Conservation (phyloP, 192 early-diverging fungal genomes). For the Dissophora ornata region DNA sequence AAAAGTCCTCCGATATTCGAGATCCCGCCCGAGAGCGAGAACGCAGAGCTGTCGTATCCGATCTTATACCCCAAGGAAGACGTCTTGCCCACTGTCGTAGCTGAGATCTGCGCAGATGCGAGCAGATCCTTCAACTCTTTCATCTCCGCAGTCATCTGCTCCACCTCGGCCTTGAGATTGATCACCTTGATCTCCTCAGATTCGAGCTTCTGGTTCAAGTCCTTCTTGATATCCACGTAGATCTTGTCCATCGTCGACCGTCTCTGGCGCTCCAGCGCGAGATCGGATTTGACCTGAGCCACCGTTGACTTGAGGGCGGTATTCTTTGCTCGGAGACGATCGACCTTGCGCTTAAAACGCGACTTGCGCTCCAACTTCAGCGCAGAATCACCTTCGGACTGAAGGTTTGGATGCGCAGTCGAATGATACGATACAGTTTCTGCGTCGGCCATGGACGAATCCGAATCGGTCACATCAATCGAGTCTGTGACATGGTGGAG, state of each 20-base stretch:
- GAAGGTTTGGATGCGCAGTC: not conserved
- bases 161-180: constrained; percentile 26
- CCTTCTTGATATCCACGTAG: constrained; percentile 27
- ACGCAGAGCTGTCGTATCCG: constrained; percentile 28
- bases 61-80: constrained; percentile 10
- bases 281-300: constrained; percentile 24
- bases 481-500: constrained; percentile 3
- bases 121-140: constrained; percentile 28
- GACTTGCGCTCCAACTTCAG: constrained; percentile 23
- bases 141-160: constrained; percentile 22
- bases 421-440: not conserved
- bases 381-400: not conserved
- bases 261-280: constrained; percentile 33
- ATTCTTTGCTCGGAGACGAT: constrained; percentile 36
- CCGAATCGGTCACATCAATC: constrained; percentile 11
- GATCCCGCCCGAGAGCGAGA: constrained; percentile 32
- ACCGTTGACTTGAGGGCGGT: constrained; percentile 17
- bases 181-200: constrained; percentile 21
- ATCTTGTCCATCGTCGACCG: constrained; percentile 33
- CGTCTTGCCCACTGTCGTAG: not conserved
- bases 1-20: constrained; percentile 26
- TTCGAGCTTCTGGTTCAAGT: constrained; percentile 32
- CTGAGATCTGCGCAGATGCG: not conserved
- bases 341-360: constrained; percentile 7
- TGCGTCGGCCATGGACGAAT: constrained; percentile 4